These are phyloP conservation scores for Myxozyma kluyveri DNA, from an alignment of 805 yeast species.

Conservation along the genomic window DNA sequence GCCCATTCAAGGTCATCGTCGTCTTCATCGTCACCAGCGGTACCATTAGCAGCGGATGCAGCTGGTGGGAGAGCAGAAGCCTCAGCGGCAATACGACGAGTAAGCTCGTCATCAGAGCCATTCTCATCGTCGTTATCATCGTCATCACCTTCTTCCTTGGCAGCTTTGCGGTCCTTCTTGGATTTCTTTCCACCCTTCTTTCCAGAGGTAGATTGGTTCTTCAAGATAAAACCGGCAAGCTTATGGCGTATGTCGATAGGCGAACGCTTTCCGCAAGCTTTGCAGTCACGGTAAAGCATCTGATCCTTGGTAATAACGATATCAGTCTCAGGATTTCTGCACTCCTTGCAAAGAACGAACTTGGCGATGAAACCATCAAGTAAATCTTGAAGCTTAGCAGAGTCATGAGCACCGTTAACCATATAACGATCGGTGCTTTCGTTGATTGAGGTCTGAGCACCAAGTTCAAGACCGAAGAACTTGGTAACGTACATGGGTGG, in stretches of 20 bases:
- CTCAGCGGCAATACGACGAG: constrained; percentile 78
- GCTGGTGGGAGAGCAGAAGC: constrained; percentile 59
- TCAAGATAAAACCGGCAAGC: constrained; percentile 78
- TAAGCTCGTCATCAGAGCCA: constrained; percentile 63
- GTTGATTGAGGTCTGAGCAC: constrained; percentile 87
- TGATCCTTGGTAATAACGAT: constrained; percentile 74
- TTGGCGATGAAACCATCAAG: constrained; percentile 91
- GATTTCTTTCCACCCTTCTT: constrained; percentile 39
- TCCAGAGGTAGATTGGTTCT: constrained; percentile 67
- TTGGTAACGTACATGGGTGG: constrained; percentile 90
- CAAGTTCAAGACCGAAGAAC: constrained; percentile 93
- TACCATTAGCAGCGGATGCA: constrained; percentile 40
- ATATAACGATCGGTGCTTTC: constrained; percentile 81
- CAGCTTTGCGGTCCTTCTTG: constrained; percentile 70
- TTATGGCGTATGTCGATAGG: constrained; percentile 81
- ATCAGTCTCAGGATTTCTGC: constrained; percentile 98
- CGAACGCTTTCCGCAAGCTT: constrained; percentile 94
- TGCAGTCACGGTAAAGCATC: constrained; percentile 83
- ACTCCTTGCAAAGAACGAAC: constrained; percentile 88
- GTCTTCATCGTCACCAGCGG: constrained; percentile 47
- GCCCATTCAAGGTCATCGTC: constrained; percentile 95
- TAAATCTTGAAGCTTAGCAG: constrained; percentile 84
- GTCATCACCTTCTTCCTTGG: constrained; percentile 41
- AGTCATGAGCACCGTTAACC: constrained; percentile 93
- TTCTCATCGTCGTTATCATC: constrained; percentile 39